Percentiles rank a stretch among this genome's conserved stretches.
Evolutionary conservation across 495 filamentous ascomycete genomes (phyloP).

Genomic region (Thermochaetoides thermophila): DNA sequence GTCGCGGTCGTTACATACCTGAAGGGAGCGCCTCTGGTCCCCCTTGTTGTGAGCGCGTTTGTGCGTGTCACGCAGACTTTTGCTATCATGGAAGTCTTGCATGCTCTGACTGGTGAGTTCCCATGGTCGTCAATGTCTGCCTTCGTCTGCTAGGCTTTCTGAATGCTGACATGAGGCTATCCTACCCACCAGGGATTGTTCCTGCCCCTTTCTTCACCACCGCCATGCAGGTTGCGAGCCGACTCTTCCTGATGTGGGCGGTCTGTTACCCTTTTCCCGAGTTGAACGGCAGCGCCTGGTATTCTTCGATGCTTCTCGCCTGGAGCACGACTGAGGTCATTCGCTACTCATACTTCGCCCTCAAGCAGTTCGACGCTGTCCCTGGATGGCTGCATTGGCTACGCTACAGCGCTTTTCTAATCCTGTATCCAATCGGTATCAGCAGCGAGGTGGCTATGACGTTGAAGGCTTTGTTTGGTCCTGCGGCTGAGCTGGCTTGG

Average conservation of each 20-base stretch:
- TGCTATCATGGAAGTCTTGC: slow-evolving; percentile 68
- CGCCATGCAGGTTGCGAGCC: slow-evolving; percentile 70
- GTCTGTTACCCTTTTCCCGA: slow-evolving; percentile 52
- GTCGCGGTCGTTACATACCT: slow-evolving; percentile 20
- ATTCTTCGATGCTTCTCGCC: slow-evolving; percentile 59
- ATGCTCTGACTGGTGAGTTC: slow-evolving; percentile 49
- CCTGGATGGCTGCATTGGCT: slow-evolving; percentile 63
- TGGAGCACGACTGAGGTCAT: slow-evolving; percentile 82
- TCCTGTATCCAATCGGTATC: slow-evolving; percentile 87
- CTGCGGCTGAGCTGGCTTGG: slow-evolving; percentile 33
- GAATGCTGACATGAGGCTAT: neutral
- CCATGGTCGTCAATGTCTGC: neutral
- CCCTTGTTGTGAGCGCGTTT: slow-evolving; percentile 44
- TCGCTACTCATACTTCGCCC: slow-evolving; percentile 76
- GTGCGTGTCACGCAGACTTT: slow-evolving; percentile 68
- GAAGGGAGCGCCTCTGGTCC: slow-evolving; percentile 16
- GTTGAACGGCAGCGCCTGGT: slow-evolving; percentile 34
- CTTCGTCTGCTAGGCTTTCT: neutral
- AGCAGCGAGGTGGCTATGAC: slow-evolving; percentile 71
- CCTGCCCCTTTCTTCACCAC: slow-evolving; percentile 76
- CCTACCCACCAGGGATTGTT: slow-evolving; percentile 45
- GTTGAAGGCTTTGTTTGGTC: slow-evolving; percentile 46
- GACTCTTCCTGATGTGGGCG: slow-evolving; percentile 74
- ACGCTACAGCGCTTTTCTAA: slow-evolving; percentile 83
- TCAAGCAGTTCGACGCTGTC: slow-evolving; percentile 42